A percentile compares a stretch with the other conserved stretches of the same genome.
Conservation (phyloP, 768 basidiomycete species). For the Chalciporus sphaerocephalus region DNA sequence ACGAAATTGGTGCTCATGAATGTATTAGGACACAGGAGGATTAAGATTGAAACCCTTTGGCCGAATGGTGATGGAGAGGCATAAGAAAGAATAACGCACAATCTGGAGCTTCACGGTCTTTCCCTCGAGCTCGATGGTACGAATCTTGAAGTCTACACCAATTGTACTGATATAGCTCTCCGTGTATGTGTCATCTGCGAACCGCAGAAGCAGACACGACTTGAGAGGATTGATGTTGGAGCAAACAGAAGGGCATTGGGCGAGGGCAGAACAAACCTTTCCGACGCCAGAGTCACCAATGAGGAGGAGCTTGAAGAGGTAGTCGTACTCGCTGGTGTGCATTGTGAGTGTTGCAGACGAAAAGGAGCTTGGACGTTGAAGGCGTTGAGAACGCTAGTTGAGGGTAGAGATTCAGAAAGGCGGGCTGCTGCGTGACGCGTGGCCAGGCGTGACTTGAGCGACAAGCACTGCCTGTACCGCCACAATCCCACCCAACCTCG, state of each 20-base stretch:
- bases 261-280: constrained; percentile 51
- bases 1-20: not conserved
- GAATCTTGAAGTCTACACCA: constrained; percentile 98
- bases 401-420: constrained; percentile 33
- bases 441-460: constrained; percentile 29
- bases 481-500: constrained; percentile 17
- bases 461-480: constrained; percentile 20
- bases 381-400: constrained; percentile 29
- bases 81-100: constrained; percentile 47
- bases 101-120: constrained; percentile 99
- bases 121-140: constrained; percentile 97
- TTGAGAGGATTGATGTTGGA: constrained; percentile 38
- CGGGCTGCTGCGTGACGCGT: constrained; percentile 34
- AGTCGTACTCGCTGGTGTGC: constrained; percentile 94
- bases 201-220: constrained; percentile 89
- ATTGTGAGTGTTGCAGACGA: constrained; percentile 40
- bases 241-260: constrained; percentile 15
- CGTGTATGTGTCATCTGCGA: constrained; percentile 96
- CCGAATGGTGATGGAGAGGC: constrained; percentile 1
- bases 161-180: constrained; percentile 97
- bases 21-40: not conserved
- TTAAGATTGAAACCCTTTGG: not conserved
- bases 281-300: constrained; percentile 95
- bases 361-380: constrained; percentile 28
- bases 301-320: constrained; percentile 92